Evolutionary conservation across 2,329 filamentous ascomycete genomes (phyloP).

Genomic region (Colletotrichum sp.): DNA sequence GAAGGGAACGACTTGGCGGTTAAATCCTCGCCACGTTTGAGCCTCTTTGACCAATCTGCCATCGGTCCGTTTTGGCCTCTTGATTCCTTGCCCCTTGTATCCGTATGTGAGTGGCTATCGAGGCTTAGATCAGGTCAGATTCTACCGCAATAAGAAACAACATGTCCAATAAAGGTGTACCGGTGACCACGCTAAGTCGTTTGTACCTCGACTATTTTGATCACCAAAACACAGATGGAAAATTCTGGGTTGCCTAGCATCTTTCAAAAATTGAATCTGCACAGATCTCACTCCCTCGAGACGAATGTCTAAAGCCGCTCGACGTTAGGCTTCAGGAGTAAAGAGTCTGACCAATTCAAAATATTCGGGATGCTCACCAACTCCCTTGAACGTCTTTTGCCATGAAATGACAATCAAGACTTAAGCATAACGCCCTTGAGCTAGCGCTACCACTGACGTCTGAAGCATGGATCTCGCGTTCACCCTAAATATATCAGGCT

Average conservation of each 20-base stretch:
- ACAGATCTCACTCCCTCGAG: fast-evolving
- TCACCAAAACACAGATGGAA: background rate
- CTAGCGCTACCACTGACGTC: background rate
- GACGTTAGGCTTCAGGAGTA: fast-evolving
- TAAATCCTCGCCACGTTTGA: background rate
- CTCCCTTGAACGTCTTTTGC: fast-evolving
- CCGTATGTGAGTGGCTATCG: background rate
- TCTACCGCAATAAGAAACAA: background rate
- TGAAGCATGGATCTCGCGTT: background rate
- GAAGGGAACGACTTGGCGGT: background rate
- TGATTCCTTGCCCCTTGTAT: fast-evolving
- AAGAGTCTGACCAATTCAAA: fast-evolving
- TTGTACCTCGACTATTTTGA: background rate
- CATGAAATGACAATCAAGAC: fast-evolving
- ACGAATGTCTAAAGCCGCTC: fast-evolving
- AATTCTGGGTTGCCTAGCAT: background rate
- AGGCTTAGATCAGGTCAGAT: background rate
- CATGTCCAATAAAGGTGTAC: background rate
- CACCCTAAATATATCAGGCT: background rate
- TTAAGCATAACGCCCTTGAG: background rate
- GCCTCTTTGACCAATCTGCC: background rate
- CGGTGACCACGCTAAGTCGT: fast-evolving
- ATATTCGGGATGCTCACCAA: fast-evolving
- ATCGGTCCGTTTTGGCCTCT: background rate
- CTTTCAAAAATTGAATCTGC: fast-evolving